Base-by-base conservation (phyloP, 495 filamentous ascomycete genomes). In the Talaromyces ruber region DNA sequence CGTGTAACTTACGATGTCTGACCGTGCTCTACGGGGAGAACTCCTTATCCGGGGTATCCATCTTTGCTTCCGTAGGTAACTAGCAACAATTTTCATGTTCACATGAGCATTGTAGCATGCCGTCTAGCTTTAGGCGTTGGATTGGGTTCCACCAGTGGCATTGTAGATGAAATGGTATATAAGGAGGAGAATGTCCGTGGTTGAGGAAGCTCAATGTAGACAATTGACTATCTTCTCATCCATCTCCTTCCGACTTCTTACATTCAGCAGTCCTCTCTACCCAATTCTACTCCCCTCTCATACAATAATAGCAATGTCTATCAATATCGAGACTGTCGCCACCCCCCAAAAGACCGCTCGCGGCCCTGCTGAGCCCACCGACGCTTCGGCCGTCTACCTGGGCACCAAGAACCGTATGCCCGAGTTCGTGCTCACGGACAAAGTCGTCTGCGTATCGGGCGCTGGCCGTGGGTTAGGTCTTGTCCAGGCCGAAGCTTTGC, bases 381-480 rank as follows among this genome's bases (percentile, higher is more conserved):
- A 60, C 59, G 25, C 25, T 14, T 26, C 58, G 52, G 66, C 70
- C 18, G 60, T 72, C 56, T 43, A 64, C 14, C 54, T 79, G 62
- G 77, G 75, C 61, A 71, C 74, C 51, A 72, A 71, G 64, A 70
- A 75, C 51, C 67, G 79, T 50, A 79, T 93, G 60, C 85, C 89
- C 25, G 91, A 95, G 66, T 96, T 95, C 79, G 87, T 80, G 70
- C 81, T 96, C 65, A 80, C 81, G 24, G 86, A 85, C 70, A 92
- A 88, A 67, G 88, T 95, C 7, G 80, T 95, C 37, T 68, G 89
- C 28, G 86, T 96, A 6, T 90, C 89, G 2, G 92, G 92, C 29
- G 92, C 83, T 60, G 92, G 84, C 3, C 84, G 89, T 62, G 92
- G 92, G 1, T 76, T 95, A 18, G 91, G 91, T 54, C 74, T 96